A percentile compares a stretch with the other conserved stretches of the same genome.
phyloP scores from a whole-genome alignment of 108 stramenopile species.

The Fistulifera solaris region DNA sequence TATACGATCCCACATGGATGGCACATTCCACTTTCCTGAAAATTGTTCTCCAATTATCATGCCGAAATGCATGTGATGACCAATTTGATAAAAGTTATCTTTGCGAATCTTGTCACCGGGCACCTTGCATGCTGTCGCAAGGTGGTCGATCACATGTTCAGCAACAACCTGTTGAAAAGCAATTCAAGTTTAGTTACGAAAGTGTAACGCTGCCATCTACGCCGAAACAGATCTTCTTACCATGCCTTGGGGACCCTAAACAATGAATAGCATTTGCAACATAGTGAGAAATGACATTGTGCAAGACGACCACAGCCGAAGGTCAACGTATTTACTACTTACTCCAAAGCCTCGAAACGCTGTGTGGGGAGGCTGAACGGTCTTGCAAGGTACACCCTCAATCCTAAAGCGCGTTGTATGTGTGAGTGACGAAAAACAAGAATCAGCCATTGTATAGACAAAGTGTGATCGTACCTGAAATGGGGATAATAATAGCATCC shows the following conservation, averaged over 20 bases:
- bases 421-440: too few relatives aligned
- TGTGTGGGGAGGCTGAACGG: slow-evolving; percentile 86
- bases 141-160: slow-evolving; percentile 89
- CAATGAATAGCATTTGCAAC: too few relatives aligned
- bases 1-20: slow-evolving; percentile 64
- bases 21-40: slow-evolving; percentile 83
- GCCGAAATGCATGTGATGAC: slow-evolving; percentile 77
- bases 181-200: too few relatives aligned
- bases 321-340: too few relatives aligned
- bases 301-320: too few relatives aligned
- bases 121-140: slow-evolving; percentile 59
- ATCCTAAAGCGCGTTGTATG: too few relatives aligned
- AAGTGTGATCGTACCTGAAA: slow-evolving; percentile 30
- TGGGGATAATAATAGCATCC: slow-evolving; percentile 82
- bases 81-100: slow-evolving; percentile 73
- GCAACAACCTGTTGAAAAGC: slow-evolving; percentile 2
- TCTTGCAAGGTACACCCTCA: slow-evolving; percentile 77
- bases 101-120: slow-evolving; percentile 51
- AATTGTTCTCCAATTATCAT: slow-evolving; percentile 47
- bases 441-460: too few relatives aligned
- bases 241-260: slow-evolving; percentile 50
- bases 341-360: slow-evolving; percentile 91
- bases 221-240: too few relatives aligned
- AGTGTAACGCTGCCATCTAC: too few relatives aligned
- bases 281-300: too few relatives aligned